Base-by-base conservation (phyloP, 2,329 filamentous ascomycete species). In the Madurella mycetomatis region DNA sequence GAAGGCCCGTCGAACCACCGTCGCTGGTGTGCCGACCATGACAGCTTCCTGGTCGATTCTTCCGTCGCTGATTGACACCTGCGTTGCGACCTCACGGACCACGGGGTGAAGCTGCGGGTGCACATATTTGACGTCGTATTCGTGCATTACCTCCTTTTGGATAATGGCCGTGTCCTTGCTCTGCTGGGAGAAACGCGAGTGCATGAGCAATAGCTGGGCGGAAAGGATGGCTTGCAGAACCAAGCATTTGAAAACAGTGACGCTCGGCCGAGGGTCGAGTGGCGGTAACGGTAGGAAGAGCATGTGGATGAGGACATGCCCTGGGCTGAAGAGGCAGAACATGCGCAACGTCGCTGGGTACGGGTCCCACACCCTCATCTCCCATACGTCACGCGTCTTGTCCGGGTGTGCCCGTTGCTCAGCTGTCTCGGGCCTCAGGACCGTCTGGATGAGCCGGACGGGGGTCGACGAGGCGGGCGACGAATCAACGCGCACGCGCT, bases 81-180 rank as follows among this genome's bases (percentile, higher is more conserved):
- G 92, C 1, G 88, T 94, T 5, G 84, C 88, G 1, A 92, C 90
- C 83, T 84, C 80, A 51, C 81, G 73, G 60, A 95, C 88, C 5
- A 88, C 77, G 8, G 87, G 88, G 63, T 95, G 88, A n/a, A 95
- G 82, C 11, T 86, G 81, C 2, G 94, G 94, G 65, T 95, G 90
- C 1, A 99, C 94, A 66, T 87, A 96, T 73, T 99, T 99, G 62
- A 84, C 89, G 67, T 97, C 90, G 67, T 99, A 99, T 72, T 99
- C 94, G 68, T 91, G 86, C 72, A 97, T 79, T 5, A 97, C 92
- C 71, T 97, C 89, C 63, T 87, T 90, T 62, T 95, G 90, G 55
- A 99, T 87, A 45, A 96, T 80, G 2, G 85, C 79, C 1, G 83
- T 83, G 69, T 99, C 94, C 67, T 91, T 95, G 57, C 83, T 83